A percentile compares a stretch with the other conserved stretches of the same genome.
Conservation (phyloP, 352 stramenopile genomes). For the Blastocystis sp. region DNA sequence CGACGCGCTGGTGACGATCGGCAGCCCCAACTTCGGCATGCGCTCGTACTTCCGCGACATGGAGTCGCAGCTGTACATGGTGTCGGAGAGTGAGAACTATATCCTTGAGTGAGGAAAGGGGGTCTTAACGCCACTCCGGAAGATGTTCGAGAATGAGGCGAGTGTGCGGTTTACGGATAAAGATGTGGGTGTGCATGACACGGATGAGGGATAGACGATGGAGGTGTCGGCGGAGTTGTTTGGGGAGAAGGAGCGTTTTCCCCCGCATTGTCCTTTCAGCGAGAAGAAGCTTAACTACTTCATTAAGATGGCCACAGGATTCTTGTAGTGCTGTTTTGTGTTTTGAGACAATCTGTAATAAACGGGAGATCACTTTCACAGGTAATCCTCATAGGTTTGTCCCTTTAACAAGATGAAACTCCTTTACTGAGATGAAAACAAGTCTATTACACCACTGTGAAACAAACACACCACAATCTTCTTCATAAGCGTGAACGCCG, state of each 20-base stretch:
- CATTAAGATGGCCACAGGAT: slow-evolving; percentile 6
- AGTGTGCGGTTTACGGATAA: slow-evolving; percentile 30
- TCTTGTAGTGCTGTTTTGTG: background rate
- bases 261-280: slow-evolving; percentile 14
- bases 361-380: no score
- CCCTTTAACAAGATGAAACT: no score
- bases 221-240: slow-evolving; percentile 32
- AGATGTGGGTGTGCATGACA: background rate
- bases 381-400: no score
- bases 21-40: slow-evolving; percentile 61
- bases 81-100: slow-evolving; percentile 61
- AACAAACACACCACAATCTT: no score
- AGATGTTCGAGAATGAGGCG: slow-evolving; percentile 24
- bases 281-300: background rate
- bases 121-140: slow-evolving; percentile 25
- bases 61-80: slow-evolving; percentile 64
- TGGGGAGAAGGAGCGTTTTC: slow-evolving; percentile 18
- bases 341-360: background rate
- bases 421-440: no score
- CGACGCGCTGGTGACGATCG: slow-evolving; percentile 24
- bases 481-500: no score
- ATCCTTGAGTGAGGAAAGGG: slow-evolving; percentile 12
- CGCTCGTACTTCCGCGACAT: slow-evolving; percentile 56
- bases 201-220: slow-evolving; percentile 25
- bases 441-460: no score